These are phyloP conservation scores for Avena sativa DNA, from an alignment of 176 grass and related monocot species.

Conservation along the genomic window DNA sequence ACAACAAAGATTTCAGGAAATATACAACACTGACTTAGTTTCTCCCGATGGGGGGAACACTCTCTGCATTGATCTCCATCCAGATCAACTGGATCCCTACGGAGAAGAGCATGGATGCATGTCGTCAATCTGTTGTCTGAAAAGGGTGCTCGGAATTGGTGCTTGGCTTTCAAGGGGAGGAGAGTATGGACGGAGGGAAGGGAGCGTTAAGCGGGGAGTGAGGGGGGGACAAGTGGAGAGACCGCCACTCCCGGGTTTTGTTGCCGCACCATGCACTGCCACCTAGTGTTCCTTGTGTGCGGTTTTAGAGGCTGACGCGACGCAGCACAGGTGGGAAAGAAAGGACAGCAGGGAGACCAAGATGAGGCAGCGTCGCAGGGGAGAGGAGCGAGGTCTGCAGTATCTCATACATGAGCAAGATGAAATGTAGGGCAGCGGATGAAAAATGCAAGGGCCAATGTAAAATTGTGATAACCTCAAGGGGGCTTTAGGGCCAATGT, in stretches of 20 bases:
- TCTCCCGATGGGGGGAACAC: neutral
- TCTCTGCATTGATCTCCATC: neutral
- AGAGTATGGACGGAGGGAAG: slow-evolving; percentile 53
- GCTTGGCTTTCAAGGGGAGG: slow-evolving; percentile 38
- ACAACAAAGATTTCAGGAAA: neutral
- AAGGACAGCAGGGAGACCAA: too few relatives aligned
- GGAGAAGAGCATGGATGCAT: slow-evolving; percentile 13
- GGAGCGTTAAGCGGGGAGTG: slow-evolving; percentile 58
- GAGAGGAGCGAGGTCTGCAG: too few relatives aligned
- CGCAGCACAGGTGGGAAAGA: too few relatives aligned
- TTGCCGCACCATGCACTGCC: slow-evolving; percentile 42
- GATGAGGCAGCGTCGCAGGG: too few relatives aligned
- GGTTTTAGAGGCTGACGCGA: too few relatives aligned
- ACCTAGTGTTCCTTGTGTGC: neutral
- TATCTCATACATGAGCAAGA: too few relatives aligned
- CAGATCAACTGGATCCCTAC: neutral
- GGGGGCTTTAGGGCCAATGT: too few relatives aligned
- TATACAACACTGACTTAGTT: neutral
- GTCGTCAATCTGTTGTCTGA: neutral
- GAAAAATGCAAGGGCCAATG: too few relatives aligned
- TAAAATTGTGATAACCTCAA: too few relatives aligned
- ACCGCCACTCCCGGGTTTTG: slow-evolving; percentile 46
- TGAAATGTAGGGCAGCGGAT: too few relatives aligned
- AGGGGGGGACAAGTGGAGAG: slow-evolving; percentile 9
- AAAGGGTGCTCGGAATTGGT: neutral